Evolutionary conservation across 306 rosid genomes (phyloP).

Genomic region (Cucumis hystrix): DNA sequence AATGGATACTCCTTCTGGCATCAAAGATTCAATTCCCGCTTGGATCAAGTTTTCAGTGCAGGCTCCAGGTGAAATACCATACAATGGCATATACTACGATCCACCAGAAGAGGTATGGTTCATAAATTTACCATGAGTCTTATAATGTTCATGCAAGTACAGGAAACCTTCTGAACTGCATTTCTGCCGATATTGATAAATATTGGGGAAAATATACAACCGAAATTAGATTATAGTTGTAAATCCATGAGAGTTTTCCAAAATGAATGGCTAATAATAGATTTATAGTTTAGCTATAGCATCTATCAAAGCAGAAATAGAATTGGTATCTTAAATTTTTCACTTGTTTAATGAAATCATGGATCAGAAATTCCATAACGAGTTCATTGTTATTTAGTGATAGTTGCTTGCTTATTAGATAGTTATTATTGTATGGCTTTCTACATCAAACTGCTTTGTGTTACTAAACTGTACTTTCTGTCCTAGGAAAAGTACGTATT

Average conservation of each 20-base stretch:
- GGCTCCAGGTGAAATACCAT: slow-evolving; percentile 93
- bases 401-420: not conserved
- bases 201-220: not conserved
- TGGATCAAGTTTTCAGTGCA: slow-evolving; percentile 96
- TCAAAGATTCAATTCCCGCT: slow-evolving; percentile 93
- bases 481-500: slow-evolving; percentile 68
- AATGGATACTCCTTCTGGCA: slow-evolving; percentile 91
- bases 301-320: not conserved
- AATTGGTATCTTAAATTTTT: not conserved
- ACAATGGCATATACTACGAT: slow-evolving; percentile 80
- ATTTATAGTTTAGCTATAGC: not conserved
- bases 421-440: not conserved
- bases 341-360: not conserved
- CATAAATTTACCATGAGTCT: not conserved
- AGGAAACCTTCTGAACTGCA: not conserved
- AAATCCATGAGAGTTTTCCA: not conserved
- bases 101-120: slow-evolving; percentile 89
- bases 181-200: not conserved
- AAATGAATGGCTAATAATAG: not conserved
- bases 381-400: not conserved
- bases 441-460: not conserved
- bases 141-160: not conserved
- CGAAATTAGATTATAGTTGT: not conserved
- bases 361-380: not conserved
- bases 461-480: not conserved